Conservation (phyloP, 306 rosid species). For the Geum urbanum region DNA sequence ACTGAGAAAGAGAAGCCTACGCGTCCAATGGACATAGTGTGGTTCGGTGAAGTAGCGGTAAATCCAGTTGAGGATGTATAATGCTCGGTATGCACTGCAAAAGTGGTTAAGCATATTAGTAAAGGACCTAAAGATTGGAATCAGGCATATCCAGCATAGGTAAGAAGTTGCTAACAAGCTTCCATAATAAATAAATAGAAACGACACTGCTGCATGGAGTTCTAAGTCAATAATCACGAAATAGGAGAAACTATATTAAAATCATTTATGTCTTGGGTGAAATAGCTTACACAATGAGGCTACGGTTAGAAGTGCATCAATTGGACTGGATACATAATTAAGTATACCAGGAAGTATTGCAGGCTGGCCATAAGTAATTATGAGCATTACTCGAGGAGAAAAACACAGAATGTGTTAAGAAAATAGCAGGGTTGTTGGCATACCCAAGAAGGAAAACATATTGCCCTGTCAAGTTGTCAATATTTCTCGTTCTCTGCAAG, state of each 20-base stretch:
- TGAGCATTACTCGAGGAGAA: no score
- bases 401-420: background rate
- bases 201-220: background rate
- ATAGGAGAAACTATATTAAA: background rate
- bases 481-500: conserved; percentile 84
- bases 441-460: conserved; percentile 89
- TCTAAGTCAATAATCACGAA: background rate
- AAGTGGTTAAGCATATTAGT: conserved; percentile 6
- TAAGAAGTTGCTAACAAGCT: background rate
- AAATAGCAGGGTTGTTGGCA: conserved; percentile 13
- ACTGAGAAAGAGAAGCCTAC: conserved; percentile 41
- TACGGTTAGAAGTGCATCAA: background rate
- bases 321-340: background rate
- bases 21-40: conserved; percentile 71
- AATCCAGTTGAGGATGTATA: conserved; percentile 85
- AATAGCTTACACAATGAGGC: background rate
- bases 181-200: background rate
- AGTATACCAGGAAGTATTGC: background rate
- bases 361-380: background rate
- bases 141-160: background rate
- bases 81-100: conserved; percentile 78
- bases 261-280: background rate
- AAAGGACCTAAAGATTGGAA: background rate
- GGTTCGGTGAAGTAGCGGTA: conserved; percentile 91
- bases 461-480: conserved; percentile 91